Base-by-base conservation (phyloP, 805 yeast genomes). In the Yarrowia sp. region DNA sequence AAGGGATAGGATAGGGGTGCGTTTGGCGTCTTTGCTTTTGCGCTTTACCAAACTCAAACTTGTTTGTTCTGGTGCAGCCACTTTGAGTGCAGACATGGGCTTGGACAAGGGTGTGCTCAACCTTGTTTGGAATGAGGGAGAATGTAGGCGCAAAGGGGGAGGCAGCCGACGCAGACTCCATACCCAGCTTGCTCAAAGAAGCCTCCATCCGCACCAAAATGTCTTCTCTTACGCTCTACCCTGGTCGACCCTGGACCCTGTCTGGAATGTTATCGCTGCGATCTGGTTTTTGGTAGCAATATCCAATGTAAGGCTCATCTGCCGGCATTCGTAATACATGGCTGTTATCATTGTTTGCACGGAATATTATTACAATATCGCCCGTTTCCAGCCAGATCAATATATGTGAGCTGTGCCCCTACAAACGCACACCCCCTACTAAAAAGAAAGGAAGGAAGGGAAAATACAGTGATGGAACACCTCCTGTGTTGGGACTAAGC, bases 1-100 rank as follows among this genome's bases (percentile, higher is more conserved):
- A 59, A 59, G 65, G 65, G 65, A 59, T 59, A 59, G 52, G 52
- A 59, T 59, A 59, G 65, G 65, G 65, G 65, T 59, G 65, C 50
- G 50, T 45, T 40, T 45, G 41, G 52, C 52, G 35, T 32, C 35
- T 16, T 59, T 35, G 52, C 32, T 59, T 59, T 59, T 59, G 65
- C n/a, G 45, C 4, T 58, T 59, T 35, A 35, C 14, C 19, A 59
- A 59, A 59, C 52, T 14, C 42, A 16, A 59, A 43, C 15, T 59
- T 59, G 65, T 59, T 59, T 59, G 65, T 59, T 59, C 50, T 12
- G 32, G 32, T 35, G 52, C 65, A 59, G 52, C 63, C 63, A 56
- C 26, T 41, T 26, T 26, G 38, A 26, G 40, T 41, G 63, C 63
- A 56, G 63, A 56, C 63, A 56, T 56, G 63, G 63, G 63, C 63